Base-by-base conservation (phyloP, 2,329 filamentous ascomycete genomes). In the Curvularia spicifera region DNA sequence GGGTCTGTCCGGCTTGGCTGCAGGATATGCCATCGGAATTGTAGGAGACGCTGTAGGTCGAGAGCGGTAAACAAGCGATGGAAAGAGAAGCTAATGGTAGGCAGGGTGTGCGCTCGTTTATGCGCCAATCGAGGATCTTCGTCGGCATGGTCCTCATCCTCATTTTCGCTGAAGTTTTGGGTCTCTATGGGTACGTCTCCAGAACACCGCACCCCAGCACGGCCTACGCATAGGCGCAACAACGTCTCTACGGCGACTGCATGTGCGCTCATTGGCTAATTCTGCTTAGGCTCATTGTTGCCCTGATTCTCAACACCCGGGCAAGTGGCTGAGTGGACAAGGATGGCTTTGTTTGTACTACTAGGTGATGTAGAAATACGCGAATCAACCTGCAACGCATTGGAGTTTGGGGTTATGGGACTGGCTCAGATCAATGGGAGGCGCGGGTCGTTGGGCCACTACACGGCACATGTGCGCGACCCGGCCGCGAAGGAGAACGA, bases 81-180 rank as follows among this genome's bases (percentile, higher is more conserved):
- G 29, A 37, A 45, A 45, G 31, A 46, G 18, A 24, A 28, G 46
- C 67, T 75, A 55, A 77, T 54, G 1, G 8, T 10, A 10, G 43
- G 13, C 57, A 86, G 84, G 87, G 95, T 60, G 94, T 98, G 52
- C 88, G 95, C 70, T 89, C 93, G 56, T 98, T 96, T 81, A 97
- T 99, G 93, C 87, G 92, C 72, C 95, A 99, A 79, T 96, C 91
- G 49, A 87, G 94, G 64, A 90, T 99, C 66, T 99, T 97, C 71
- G 95, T 99, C 49, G 95, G 95, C 78, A 98, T 98, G 95, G 94
- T 99, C 46, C 81, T 99, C 71, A 98, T 98, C 69, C 85, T 98
- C 64, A 99, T 99, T 86, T 99, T 99, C 76, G 95, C 92, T 56
- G 95, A 99, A 83, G 95, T 99, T 18, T 78, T 99, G 76, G 95